A percentile compares a stretch with the other conserved stretches of the same genome.
Conservation (phyloP, 176 grass and related monocot species). For the Phoenix roebelenii region DNA sequence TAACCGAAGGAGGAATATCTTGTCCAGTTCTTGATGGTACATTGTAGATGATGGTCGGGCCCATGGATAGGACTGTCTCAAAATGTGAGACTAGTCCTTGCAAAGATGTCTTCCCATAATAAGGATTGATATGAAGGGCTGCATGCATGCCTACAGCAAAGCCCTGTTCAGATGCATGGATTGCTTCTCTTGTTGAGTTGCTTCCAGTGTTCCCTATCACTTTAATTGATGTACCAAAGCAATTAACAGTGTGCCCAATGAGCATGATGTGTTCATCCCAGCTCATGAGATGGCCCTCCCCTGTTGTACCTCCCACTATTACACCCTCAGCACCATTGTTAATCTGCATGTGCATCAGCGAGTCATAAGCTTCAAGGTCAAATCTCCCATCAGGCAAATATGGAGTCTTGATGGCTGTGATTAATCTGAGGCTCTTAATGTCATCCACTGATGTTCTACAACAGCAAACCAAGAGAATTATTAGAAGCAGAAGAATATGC, state of each 20-base stretch:
- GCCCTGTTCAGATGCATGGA: conserved; percentile 80
- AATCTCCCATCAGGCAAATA: conserved; percentile 96
- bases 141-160: conserved; percentile 93
- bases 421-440: conserved; percentile 54
- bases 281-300: conserved; percentile 96
- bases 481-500: neutral
- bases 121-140: conserved; percentile 94
- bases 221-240: conserved; percentile 85
- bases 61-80: conserved; percentile 59
- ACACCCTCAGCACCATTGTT: conserved; percentile 65
- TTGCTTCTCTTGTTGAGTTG: conserved; percentile 86
- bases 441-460: conserved; percentile 65
- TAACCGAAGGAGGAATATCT: conserved; percentile 66
- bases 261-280: conserved; percentile 99
- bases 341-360: conserved; percentile 68
- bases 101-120: conserved; percentile 81
- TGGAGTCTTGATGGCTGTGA: conserved; percentile 83
- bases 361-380: conserved; percentile 95
- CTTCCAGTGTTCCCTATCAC: conserved; percentile 93
- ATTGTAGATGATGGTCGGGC: conserved; percentile 84
- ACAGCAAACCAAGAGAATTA: neutral
- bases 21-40: conserved; percentile 68
- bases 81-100: conserved; percentile 71
- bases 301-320: conserved; percentile 84
- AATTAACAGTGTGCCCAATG: conserved; percentile 91